Evolutionary conservation across 208 protist genomes (phyloP).

Genomic region (Crithidia fasciculata): DNA sequence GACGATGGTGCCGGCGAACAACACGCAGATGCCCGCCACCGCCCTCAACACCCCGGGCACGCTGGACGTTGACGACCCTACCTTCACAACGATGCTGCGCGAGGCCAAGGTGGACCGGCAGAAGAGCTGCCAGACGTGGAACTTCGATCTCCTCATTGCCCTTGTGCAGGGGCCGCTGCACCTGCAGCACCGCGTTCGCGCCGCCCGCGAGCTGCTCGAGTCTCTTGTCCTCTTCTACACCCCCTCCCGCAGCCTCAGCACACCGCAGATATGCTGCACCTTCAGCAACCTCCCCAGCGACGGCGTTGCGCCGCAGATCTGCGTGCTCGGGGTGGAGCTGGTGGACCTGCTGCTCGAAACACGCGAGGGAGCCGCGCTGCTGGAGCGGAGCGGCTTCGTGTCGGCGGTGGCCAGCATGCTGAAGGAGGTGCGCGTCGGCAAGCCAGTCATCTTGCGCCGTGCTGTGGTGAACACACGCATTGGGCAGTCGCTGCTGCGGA

Average conservation of each 20-base stretch:
- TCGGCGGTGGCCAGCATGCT: constrained; percentile 54
- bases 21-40: constrained; percentile 37
- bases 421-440: constrained; percentile 68
- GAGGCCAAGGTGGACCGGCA: constrained; percentile 66
- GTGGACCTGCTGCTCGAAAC: constrained; percentile 82
- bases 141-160: constrained; percentile 76
- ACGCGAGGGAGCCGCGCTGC: constrained; percentile 59
- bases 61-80: constrained; percentile 67
- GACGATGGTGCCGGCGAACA: constrained; percentile 28
- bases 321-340: constrained; percentile 71
- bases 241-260: constrained; percentile 35
- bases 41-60: constrained; percentile 40
- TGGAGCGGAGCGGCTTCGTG: constrained; percentile 62
- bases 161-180: constrained; percentile 80
- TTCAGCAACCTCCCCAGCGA: constrained; percentile 59
- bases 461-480: constrained; percentile 61
- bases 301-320: constrained; percentile 58
- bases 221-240: constrained; percentile 79
- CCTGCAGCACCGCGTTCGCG: constrained; percentile 54
- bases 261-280: constrained; percentile 42
- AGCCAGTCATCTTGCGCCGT: constrained; percentile 54
- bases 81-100: constrained; percentile 52
- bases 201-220: constrained; percentile 52
- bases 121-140: constrained; percentile 54
- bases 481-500: constrained; percentile 77